Base-by-base conservation (phyloP, 371 early-diverging fungal species). In the Mortierella sp. region DNA sequence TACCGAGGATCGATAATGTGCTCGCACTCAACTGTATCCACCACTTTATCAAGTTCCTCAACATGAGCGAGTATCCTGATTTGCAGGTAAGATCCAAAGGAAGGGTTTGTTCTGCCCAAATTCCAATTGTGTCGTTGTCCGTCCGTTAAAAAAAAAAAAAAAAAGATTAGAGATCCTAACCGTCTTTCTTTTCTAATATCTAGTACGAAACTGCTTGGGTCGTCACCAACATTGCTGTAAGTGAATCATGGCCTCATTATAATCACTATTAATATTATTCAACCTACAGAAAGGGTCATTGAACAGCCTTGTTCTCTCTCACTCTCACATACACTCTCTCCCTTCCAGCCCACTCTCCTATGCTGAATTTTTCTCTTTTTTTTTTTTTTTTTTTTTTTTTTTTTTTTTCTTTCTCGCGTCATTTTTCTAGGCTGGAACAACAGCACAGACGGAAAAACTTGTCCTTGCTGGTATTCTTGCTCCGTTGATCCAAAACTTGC, bases 131-230 rank as follows among this genome's bases (percentile, higher is more conserved):
- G 37, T 37, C 37, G 37, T 9, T 37, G 37, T 9, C 37, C n/a
- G n/a, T 37, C 37, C 37, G 37, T 37, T 37, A 37, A 9, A 37
- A 37, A 37, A 37, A 9, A 37, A 37, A 37, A 37, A 37, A 9
- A 9, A 37, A 37, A 37, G 5, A 9, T 37, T 9, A 37, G 37
- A n/a, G n/a, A 9, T 7, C 29, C 26, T 18, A 57, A 28, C 29
- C 11, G 30, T 29, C 15, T 28, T 7, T 37, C 43, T 18, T 48
- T 11, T 30, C 51, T 21, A 16, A 21, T 37, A 37, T 37, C 51
- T 80, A 88, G 88, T 89, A 87, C 72, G 89, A 89, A 67, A 83
- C 83, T 26, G 85, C 88, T 2, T 89, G 89, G 89, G 87, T 89
- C 47, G 73, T 87, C 18, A 89, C 89, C 23, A 89, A 89, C 60